These are phyloP conservation scores for Lachnellula cervina DNA, from an alignment of 2,329 filamentous ascomycete species.

Conservation along the genomic window DNA sequence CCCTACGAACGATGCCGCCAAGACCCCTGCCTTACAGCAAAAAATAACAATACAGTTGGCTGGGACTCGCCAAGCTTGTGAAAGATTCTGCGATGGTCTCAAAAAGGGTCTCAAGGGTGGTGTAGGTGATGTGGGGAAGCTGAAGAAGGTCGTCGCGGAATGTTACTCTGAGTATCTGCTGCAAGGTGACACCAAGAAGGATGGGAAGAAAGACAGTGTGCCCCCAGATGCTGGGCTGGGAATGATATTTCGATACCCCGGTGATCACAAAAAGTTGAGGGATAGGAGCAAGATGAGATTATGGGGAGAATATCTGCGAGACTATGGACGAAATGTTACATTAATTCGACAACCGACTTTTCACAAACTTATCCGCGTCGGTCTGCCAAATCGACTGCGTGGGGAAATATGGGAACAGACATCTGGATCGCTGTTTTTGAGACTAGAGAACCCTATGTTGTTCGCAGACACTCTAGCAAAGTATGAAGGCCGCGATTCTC, in stretches of 20 bases:
- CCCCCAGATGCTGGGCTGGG: slow-evolving; percentile 91
- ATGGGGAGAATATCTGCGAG: slow-evolving; percentile 93
- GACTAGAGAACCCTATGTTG: slow-evolving; percentile 77
- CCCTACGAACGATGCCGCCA: slow-evolving; percentile 44
- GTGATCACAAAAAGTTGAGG: slow-evolving; percentile 87
- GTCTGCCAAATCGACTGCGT: slow-evolving; percentile 84
- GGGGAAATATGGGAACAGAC: slow-evolving; percentile 96
- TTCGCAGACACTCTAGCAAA: slow-evolving; percentile 82
- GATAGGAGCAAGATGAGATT: slow-evolving; percentile 96
- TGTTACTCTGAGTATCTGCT: slow-evolving; percentile 89
- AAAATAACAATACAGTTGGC: slow-evolving; percentile 89
- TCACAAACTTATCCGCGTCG: slow-evolving; percentile 94
- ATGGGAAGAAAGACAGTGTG: slow-evolving; percentile 36
- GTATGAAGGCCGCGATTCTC: slow-evolving; percentile 77
- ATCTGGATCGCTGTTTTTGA: slow-evolving; percentile 83
- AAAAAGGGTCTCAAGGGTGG: slow-evolving; percentile 84
- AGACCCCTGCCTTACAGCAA: slow-evolving; percentile 54
- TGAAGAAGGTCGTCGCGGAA: slow-evolving; percentile 73
- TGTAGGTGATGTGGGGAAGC: slow-evolving; percentile 80
- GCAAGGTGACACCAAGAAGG: slow-evolving; percentile 57
- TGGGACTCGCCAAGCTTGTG: slow-evolving; percentile 81
- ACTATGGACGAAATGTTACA: slow-evolving; percentile 90
- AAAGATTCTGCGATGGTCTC: slow-evolving; percentile 91
- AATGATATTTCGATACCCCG: slow-evolving; percentile 89
- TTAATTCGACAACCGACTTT: slow-evolving; percentile 94